Conservation (phyloP, 2,329 filamentous ascomycete species). For the Ophiocordyceps australis region DNA sequence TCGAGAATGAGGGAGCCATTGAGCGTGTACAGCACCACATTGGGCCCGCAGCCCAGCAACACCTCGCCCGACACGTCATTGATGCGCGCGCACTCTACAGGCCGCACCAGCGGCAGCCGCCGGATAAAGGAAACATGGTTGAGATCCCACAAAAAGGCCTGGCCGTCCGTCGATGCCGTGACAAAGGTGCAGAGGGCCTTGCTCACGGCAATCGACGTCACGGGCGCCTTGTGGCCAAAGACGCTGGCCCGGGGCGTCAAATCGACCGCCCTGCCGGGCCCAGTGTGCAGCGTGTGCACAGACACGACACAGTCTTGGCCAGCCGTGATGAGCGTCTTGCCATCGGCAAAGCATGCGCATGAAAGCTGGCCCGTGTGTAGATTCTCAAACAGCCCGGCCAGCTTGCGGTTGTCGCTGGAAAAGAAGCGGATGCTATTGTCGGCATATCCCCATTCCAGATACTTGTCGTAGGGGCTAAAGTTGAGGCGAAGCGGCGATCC, state of each 20-base stretch:
- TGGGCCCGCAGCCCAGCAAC: conserved; percentile 60
- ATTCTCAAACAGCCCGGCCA: conserved; percentile 82
- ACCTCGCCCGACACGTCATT: conserved; percentile 88
- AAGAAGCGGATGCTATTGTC: conserved; percentile 90
- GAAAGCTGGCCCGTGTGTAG: conserved; percentile 83
- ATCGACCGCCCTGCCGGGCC: conserved; percentile 53
- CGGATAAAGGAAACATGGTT: conserved; percentile 79
- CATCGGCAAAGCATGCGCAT: conserved; percentile 69
- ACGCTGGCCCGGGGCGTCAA: conserved; percentile 62
- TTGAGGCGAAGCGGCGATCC: conserved; percentile 74
- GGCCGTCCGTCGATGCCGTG: conserved; percentile 65
- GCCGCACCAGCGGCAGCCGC: conserved; percentile 40
- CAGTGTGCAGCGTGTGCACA: conserved; percentile 55
- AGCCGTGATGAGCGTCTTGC: conserved; percentile 76
- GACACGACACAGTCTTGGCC: conserved; percentile 86
- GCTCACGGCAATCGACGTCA: conserved; percentile 68
- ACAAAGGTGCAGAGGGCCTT: conserved; percentile 79
- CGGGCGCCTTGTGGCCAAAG: conserved; percentile 76
- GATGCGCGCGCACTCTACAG: conserved; percentile 59
- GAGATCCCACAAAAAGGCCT: conserved; percentile 82
- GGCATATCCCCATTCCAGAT: conserved; percentile 88
- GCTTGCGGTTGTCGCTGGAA: conserved; percentile 53
- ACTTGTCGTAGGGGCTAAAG: conserved; percentile 81
- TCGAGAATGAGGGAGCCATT: conserved; percentile 74
- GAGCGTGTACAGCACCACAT: conserved; percentile 65